Evolutionary conservation across 345 rosid species (phyloP), one percentile per base, ranked within the genome.

Genomic region (Acer negundo): DNA sequence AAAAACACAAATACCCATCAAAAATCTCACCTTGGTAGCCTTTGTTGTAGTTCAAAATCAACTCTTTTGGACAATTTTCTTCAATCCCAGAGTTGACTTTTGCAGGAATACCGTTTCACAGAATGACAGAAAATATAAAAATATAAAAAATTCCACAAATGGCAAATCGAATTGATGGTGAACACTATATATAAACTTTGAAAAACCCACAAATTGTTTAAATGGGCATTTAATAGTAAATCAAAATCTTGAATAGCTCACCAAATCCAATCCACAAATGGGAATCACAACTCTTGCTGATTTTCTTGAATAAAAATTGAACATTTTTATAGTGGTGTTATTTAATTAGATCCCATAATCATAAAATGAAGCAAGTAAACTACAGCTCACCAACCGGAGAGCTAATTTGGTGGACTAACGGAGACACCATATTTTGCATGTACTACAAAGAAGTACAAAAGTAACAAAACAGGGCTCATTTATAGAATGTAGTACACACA

Each of bases 391-490:
- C 76, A 61, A 73, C 55, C 56, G 12, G 19, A 19, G 5, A 35
- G 20, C 10, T 1, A 9, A 23, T 7, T 62, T 22, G 68, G 7
- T 22, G 53, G 51, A 35, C 24, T 20, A 20, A 53, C 16, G 67
- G 15, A 4, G 38, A 35, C 38, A 19, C 31, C 63, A 65, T 22
- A 1, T 13, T 9, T 64, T 35, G 2, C 56, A 63, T 83, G 88
- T 85, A 80, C 86, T 79, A 40, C 80, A 79, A 64, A 49, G 84
- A 56, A 79, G 83, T 85, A 83, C 86, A 79, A 73, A 20, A 51
- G 11, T 20, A 24, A 22, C 4, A 5, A 42, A 42, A 51, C 15
- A 40, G 1, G 5, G 11, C 5, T 0, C 13, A 8, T 69, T 70
- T 81, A 4, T 35, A 35, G 38, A 35, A 4, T 35, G 86, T 40